Conservation (phyloP, 768 basidiomycete genomes). For the Pisolithus microcarpus region DNA sequence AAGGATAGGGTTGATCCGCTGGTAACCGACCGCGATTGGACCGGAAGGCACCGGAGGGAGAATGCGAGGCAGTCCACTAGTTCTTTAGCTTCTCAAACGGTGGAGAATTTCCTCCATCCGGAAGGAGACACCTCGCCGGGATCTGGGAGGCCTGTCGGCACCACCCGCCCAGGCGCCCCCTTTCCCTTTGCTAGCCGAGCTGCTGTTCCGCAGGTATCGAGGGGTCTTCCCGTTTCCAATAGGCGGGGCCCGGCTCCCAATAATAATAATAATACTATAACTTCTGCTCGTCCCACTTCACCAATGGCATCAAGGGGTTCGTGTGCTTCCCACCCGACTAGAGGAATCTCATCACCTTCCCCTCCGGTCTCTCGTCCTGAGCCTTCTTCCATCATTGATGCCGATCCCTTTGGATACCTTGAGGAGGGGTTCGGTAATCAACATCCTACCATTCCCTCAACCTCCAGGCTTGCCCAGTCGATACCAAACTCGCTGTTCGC, state of each 20-base stretch:
- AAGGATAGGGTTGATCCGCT: constrained; percentile 30
- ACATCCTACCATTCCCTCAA: constrained; percentile 16
- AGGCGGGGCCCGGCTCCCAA: neutral
- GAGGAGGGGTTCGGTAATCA: constrained; percentile 30
- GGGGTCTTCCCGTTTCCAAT: neutral
- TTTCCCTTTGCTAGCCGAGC: neutral
- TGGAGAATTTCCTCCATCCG: constrained; percentile 42
- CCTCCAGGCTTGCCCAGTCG: constrained; percentile 15
- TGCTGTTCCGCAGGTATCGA: neutral
- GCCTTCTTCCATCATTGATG: constrained; percentile 15
- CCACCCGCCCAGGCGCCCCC: constrained; percentile 12
- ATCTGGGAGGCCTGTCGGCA: constrained; percentile 14
- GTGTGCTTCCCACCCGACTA: neutral
- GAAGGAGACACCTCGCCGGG: neutral
- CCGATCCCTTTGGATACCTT: constrained; percentile 59
- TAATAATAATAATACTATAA: neutral
- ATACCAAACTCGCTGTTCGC: constrained; percentile 30
- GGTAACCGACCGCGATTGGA: constrained; percentile 8
- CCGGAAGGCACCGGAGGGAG: constrained; percentile 50
- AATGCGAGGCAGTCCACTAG: constrained; percentile 45
- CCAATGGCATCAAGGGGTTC: neutral
- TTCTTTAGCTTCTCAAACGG: constrained; percentile 46
- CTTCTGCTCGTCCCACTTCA: neutral
- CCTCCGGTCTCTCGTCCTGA: neutral
- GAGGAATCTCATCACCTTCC: neutral